Evolutionary conservation across 2,329 filamentous ascomycete species (phyloP).

Genomic region (Endocalyx cinctus): DNA sequence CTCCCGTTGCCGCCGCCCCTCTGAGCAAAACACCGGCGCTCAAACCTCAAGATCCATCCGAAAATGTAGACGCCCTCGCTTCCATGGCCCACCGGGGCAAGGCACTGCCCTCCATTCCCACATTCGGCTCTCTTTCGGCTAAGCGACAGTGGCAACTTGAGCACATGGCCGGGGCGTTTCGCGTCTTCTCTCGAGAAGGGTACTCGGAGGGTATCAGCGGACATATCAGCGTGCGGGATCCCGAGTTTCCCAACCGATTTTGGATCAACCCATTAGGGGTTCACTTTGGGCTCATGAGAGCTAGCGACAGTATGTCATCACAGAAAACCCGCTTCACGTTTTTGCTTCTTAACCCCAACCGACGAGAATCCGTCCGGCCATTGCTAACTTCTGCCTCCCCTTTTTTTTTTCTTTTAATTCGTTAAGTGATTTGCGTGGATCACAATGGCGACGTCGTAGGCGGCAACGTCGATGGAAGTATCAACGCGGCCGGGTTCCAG

Average conservation of each 20-base stretch:
- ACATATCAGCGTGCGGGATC: slow-evolving; percentile 61
- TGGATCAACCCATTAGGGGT: slow-evolving; percentile 51
- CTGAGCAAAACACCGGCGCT: neutral
- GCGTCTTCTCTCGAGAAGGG: slow-evolving; percentile 53
- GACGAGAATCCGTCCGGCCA: too few species aligned
- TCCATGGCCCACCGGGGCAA: neutral
- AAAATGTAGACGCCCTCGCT: neutral
- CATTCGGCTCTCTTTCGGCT: slow-evolving; percentile 44
- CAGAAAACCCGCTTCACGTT: too few species aligned
- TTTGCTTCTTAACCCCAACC: too few species aligned
- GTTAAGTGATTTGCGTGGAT: slow-evolving; percentile 28
- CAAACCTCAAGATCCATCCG: neutral
- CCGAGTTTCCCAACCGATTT: slow-evolving; percentile 52
- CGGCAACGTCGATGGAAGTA: slow-evolving; percentile 44
- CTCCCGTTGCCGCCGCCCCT: neutral
- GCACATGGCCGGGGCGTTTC: slow-evolving; percentile 54
- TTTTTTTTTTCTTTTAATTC: too few species aligned
- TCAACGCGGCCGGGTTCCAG: slow-evolving; percentile 57
- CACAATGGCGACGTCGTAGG: slow-evolving; percentile 55
- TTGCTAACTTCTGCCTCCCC: too few species aligned
- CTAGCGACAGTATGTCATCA: too few species aligned
- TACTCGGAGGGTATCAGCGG: slow-evolving; percentile 60
- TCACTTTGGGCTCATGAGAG: slow-evolving; percentile 59
- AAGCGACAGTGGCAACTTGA: slow-evolving; percentile 52
- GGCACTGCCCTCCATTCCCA: slow-evolving; percentile 39